Percentiles rank a stretch among this genome's conserved stretches.
These are phyloP conservation scores for Chionographis japonica DNA, from an alignment of 106 monocot genomes.

Conservation along the genomic window DNA sequence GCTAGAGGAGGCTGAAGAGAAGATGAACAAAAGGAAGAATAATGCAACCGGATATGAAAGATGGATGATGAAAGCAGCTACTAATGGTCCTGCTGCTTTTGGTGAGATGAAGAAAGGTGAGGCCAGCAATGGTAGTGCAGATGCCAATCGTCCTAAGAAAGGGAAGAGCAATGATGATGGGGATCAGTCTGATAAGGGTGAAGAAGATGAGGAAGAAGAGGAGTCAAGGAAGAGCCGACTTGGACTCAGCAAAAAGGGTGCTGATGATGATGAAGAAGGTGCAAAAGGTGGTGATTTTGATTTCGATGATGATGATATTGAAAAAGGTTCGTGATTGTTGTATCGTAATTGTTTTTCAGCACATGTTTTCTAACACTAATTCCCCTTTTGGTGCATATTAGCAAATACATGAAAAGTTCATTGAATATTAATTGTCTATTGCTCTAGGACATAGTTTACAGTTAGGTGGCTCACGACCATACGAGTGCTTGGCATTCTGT, in stretches of 20 bases:
- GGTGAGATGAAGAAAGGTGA: slow-evolving; percentile 63
- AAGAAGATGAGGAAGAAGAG: slow-evolving; percentile 77
- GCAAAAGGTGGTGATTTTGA: slow-evolving; percentile 65
- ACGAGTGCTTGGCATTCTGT: too few relatives aligned
- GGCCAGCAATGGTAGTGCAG: slow-evolving; percentile 16
- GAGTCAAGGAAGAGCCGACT: slow-evolving; percentile 58
- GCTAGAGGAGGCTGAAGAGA: slow-evolving; percentile 97
- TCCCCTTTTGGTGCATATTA: too few relatives aligned
- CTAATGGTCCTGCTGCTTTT: slow-evolving; percentile 94
- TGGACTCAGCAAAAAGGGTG: slow-evolving; percentile 58
- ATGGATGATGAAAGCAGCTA: slow-evolving; percentile 99
- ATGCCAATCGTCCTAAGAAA: slow-evolving; percentile 51
- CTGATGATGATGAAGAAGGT: slow-evolving; percentile 84
- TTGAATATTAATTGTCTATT: too few relatives aligned
- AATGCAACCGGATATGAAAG: slow-evolving; percentile 96
- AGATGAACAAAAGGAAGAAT: slow-evolving; percentile 85
- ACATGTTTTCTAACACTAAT: too few relatives aligned
- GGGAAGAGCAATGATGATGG: slow-evolving; percentile 67
- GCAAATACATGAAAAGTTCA: too few relatives aligned
- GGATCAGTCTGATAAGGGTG: slow-evolving; percentile 65
- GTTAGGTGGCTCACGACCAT: too few relatives aligned
- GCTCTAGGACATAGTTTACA: too few relatives aligned
- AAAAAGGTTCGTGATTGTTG: slow-evolving; percentile 59
- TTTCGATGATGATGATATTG: slow-evolving; percentile 95
- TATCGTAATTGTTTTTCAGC: not conserved